Evolutionary conservation across 305 asterid species (phyloP), one percentile per base, ranked within the genome.

Genomic region (Solanum hybrid): DNA sequence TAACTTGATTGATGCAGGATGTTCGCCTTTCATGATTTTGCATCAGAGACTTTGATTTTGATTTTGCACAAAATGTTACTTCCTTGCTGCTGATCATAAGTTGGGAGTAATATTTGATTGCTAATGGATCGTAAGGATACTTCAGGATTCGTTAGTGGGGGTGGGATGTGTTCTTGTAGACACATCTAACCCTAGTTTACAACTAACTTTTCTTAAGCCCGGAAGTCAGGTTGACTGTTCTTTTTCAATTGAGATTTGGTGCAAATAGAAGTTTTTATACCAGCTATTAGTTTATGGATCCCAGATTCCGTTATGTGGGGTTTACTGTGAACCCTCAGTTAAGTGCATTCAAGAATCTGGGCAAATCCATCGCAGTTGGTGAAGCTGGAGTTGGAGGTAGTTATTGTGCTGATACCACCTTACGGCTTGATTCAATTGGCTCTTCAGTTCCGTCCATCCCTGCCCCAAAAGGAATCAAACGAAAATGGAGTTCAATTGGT

Each of bases 91-190:
- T 92, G 90, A 91, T 57, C 87, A 87, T 84, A 64, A 88, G 86
- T 86, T 89, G 67, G 67, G 35, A 90, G 91, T 79, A 82, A 89
- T 80, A 36, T 86, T 69, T 40, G 84, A 87, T 61, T 88, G 74
- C 91, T 87, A 93, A 97, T 97, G 99, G 99, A 97, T 92, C 95
- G 99, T 51, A 92, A 96, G 90, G 99, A 97, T 93, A 97, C 99
- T 86, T 97, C 98, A 1, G 99, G 99, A 86, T 97, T 97, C 91
- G 99, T 97, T 16, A 97, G 99, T 81, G 99, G 99, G 91, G 99
- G 99, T 88, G 95, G 91, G 94, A 89, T 95, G 97, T 90, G 61
- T 95, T 94, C 94, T 89, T 92, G 88, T 79, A 75, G 98, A 93
- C 96, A 89, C 96, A 93, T 94, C 96, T 96, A 92, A 94, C 98